phyloP scores from a whole-genome alignment of 2,329 filamentous ascomycete genomes.

The Metarhizium robertsii region DNA sequence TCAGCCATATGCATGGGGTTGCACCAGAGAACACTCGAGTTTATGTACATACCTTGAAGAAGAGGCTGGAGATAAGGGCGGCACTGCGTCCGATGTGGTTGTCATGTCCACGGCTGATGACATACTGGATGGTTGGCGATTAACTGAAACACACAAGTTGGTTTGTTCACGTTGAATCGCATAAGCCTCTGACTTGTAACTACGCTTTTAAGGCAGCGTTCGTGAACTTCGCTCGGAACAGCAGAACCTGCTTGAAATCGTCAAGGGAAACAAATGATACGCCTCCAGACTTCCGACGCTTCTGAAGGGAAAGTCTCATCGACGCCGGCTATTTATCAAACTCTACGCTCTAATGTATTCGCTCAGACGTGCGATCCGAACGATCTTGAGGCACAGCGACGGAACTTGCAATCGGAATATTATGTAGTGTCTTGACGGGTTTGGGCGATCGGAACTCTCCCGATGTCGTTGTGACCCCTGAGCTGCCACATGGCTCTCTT shows the following conservation, averaged over 20 bases:
- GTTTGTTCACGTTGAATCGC: not conserved
- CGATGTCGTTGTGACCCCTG: not conserved
- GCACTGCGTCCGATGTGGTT: not conserved
- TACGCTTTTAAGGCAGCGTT: not conserved
- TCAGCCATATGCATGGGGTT: not conserved
- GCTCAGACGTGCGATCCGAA: not conserved
- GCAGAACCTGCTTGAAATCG: not conserved
- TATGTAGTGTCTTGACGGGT: not conserved
- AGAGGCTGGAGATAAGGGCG: not conserved
- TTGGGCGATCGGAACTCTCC: not conserved
- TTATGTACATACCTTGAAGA: not conserved
- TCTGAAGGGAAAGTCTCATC: not conserved
- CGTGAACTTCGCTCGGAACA: not conserved
- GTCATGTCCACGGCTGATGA: not conserved
- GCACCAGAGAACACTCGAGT: not conserved
- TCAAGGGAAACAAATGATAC: not conserved
- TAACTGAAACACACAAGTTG: not conserved
- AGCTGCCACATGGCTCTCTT: not conserved
- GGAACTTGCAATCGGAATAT: not conserved
- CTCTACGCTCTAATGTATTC: not conserved
- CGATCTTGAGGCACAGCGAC: not conserved
- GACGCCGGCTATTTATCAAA: not conserved
- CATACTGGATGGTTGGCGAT: not conserved
- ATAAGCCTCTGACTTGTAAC: not conserved
- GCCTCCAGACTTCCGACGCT: not conserved